phyloP scores from a whole-genome alignment of 345 rosid genomes.

The Linum lewisii region DNA sequence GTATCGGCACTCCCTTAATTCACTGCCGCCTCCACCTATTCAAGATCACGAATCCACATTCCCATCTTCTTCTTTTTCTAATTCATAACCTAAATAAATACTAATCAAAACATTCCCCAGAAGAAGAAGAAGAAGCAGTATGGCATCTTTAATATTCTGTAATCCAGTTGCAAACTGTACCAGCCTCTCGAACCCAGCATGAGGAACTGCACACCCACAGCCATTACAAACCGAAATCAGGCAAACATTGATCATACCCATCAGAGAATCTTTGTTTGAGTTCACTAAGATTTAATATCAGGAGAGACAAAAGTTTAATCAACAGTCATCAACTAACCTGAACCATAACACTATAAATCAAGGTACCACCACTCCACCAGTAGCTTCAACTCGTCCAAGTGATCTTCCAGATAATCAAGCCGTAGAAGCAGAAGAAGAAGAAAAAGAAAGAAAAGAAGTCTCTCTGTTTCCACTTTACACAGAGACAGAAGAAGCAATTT shows the following conservation, averaged over 20 bases:
- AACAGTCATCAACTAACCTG: constrained; percentile 41
- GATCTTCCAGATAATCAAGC: constrained; percentile 67
- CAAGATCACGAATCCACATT: no score
- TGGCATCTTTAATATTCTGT: constrained; percentile 83
- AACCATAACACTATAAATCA: constrained; percentile 87
- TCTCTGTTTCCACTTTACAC: no score
- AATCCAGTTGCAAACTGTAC: constrained; percentile 94
- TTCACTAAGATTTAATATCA: not conserved
- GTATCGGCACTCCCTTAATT: no score
- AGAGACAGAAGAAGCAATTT: no score
- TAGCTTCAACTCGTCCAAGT: constrained; percentile 69
- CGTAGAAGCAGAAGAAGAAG: no score
- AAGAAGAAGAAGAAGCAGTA: constrained; percentile 94
- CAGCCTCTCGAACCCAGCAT: constrained; percentile 94
- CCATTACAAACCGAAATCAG: not conserved
- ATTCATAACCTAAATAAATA: no score
- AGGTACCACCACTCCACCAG: constrained; percentile 97
- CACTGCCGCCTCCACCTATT: no score
- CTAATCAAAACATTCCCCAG: no score
- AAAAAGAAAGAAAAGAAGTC: no score
- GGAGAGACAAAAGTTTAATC: not conserved
- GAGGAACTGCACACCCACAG: constrained; percentile 61
- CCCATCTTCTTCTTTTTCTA: no score
- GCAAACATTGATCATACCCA: not conserved
- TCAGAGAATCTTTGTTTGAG: not conserved